These are phyloP conservation scores for Quercus agrifolia DNA, from an alignment of 306 rosid species.

Conservation along the genomic window DNA sequence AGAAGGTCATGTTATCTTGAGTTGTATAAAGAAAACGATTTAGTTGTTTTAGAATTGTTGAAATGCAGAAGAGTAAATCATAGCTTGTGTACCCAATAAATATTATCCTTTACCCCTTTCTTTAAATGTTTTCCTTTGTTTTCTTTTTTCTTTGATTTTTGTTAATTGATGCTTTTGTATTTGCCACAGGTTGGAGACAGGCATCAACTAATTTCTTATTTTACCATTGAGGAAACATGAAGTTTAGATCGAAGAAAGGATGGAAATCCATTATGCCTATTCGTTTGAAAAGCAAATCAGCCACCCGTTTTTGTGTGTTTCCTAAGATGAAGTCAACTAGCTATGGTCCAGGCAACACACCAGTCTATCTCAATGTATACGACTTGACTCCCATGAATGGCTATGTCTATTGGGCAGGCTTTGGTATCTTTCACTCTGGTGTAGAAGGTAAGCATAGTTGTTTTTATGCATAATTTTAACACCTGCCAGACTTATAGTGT, in stretches of 20 bases:
- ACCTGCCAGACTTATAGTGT: not conserved
- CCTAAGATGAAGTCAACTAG: constrained; percentile 61
- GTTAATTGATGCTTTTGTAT: not conserved
- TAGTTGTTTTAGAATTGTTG: not conserved
- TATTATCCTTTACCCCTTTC: not conserved
- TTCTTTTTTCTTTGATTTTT: not conserved
- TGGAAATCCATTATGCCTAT: constrained; percentile 75
- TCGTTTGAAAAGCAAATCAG: constrained; percentile 74
- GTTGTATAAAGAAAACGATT: not conserved
- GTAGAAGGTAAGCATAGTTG: constrained; percentile 65
- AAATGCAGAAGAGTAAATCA: not conserved
- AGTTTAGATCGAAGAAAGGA: constrained; percentile 66
- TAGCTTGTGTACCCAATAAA: not conserved
- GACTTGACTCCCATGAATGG: constrained; percentile 97
- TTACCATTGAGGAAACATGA: constrained; percentile 47
- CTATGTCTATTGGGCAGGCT: constrained; percentile 91
- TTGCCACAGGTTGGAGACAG: constrained; percentile 31
- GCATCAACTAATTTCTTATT: constrained; percentile 26
- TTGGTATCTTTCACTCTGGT: constrained; percentile 96
- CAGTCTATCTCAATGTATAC: constrained; percentile 91
- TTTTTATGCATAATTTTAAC: constrained; percentile 8
- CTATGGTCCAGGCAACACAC: constrained; percentile 60
- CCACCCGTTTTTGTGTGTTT: constrained; percentile 62
- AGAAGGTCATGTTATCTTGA: not conserved
- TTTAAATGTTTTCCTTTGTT: not conserved